A percentile compares a stretch with the other conserved stretches of the same genome.
These are phyloP conservation scores for Hortaea werneckii DNA, from an alignment of 2,329 filamentous ascomycete species.

Conservation along the genomic window DNA sequence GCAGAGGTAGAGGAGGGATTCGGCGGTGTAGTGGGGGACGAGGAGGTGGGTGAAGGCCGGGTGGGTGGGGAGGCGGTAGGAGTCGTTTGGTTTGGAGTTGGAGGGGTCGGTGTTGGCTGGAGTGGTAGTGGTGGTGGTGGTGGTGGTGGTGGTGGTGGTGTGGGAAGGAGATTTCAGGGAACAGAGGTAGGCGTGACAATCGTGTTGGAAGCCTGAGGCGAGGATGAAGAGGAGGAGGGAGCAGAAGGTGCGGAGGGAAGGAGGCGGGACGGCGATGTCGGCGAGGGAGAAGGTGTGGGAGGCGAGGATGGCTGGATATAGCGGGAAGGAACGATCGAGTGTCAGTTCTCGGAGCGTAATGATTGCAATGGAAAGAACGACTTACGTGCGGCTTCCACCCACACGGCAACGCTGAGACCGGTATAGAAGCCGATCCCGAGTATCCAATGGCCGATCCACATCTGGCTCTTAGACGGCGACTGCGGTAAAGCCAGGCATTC, in stretches of 20 bases:
- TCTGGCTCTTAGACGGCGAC: slow-evolving; percentile 57
- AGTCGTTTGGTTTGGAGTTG: slow-evolving; percentile 36
- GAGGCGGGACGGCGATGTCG: slow-evolving; percentile 30
- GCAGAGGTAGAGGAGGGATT: slow-evolving; percentile 75
- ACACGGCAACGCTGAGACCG: slow-evolving; percentile 62
- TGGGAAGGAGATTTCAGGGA: slow-evolving; percentile 22
- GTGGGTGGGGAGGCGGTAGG: slow-evolving; percentile 66
- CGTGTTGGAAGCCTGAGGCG: slow-evolving; percentile 64
- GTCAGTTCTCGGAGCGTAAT: slow-evolving; percentile 5
- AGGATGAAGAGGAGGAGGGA: slow-evolving; percentile 55
- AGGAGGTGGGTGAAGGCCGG: slow-evolving; percentile 63
- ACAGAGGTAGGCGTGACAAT: slow-evolving; percentile 40
- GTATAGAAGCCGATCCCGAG: slow-evolving; percentile 71
- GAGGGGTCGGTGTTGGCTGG: slow-evolving; percentile 1
- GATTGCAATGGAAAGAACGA: slow-evolving; percentile 10
- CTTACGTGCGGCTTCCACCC: slow-evolving; percentile 72
- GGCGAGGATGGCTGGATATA: slow-evolving; percentile 12
- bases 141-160: background rate
- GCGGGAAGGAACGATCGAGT: background rate
- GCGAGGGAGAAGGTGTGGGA: slow-evolving; percentile 25
- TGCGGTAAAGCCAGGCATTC: slow-evolving; percentile 58
- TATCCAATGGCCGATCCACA: slow-evolving; percentile 79
- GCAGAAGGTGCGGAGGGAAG: slow-evolving; percentile 43
- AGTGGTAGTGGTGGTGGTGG: background rate
- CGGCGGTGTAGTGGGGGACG: slow-evolving; percentile 85